These are phyloP conservation scores for Coelastrella sp. DNA, from an alignment of 139 green algal species.

Conservation along the genomic window DNA sequence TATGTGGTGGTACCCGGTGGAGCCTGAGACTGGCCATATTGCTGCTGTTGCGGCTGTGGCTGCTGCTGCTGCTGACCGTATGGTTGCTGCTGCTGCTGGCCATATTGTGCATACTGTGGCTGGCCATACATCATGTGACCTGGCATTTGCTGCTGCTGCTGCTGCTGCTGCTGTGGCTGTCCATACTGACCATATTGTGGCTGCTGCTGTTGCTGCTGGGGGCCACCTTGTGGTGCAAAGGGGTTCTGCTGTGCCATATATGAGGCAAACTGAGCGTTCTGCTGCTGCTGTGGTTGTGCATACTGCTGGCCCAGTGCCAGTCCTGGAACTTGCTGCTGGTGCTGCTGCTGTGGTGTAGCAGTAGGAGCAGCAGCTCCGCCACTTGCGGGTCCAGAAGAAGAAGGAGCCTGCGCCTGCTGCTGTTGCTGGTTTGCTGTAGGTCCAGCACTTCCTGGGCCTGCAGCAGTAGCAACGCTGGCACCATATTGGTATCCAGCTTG, in stretches of 20 bases:
- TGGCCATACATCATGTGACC: background rate
- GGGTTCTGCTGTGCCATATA: background rate
- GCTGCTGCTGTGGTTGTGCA: background rate
- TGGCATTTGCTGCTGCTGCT: background rate
- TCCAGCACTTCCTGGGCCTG: background rate
- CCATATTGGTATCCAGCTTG: background rate
- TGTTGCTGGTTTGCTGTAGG: background rate
- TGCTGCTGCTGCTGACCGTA: constrained; percentile 8
- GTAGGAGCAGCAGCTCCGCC: background rate
- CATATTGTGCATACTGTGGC: background rate
- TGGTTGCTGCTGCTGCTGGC: background rate
- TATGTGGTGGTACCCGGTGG: too few species aligned
- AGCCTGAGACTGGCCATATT: background rate
- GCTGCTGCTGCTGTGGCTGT: background rate
- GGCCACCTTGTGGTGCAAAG: background rate
- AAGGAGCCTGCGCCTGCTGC: too few species aligned
- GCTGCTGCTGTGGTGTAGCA: background rate
- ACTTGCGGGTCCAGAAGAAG: too few species aligned
- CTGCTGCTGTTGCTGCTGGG: constrained; percentile 5
- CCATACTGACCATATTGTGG: background rate
- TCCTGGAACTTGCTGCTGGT: background rate
- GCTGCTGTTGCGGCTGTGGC: background rate
- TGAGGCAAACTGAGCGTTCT: background rate
- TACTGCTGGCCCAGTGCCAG: background rate
- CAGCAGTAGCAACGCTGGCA: background rate